phyloP scores from a whole-genome alignment of 2,329 filamentous ascomycete genomes.

The Epichloe amarillans region DNA sequence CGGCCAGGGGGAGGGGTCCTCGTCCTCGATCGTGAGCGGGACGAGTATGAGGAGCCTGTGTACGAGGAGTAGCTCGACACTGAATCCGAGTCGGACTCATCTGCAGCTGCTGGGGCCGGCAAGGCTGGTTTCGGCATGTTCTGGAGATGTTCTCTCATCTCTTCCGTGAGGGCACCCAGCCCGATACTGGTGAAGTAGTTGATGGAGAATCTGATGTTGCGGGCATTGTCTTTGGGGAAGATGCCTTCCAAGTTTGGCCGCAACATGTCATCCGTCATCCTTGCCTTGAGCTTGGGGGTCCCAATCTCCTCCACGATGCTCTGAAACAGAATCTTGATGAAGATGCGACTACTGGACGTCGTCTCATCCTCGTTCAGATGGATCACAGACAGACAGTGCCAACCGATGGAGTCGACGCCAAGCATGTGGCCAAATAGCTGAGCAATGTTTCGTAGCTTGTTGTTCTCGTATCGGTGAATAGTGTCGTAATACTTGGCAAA shows the following conservation, averaged over 20 bases:
- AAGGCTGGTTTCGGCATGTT: conserved; percentile 77
- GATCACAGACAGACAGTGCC: conserved; percentile 76
- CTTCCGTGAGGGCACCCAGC: conserved; percentile 87
- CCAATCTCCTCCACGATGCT: conserved; percentile 80
- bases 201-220: conserved; percentile 91
- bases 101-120: conserved; percentile 48
- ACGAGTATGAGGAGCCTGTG: conserved; percentile 16
- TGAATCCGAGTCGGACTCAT: conserved; percentile 55
- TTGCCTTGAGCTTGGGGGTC: conserved; percentile 62
- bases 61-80: conserved; percentile 71
- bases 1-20: neutral
- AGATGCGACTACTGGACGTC: conserved; percentile 90
- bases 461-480: conserved; percentile 94
- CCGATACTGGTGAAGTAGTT: conserved; percentile 99
- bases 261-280: conserved; percentile 66
- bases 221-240: conserved; percentile 79
- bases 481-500: conserved; percentile 95
- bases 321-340: conserved; percentile 95
- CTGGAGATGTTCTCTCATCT: conserved; percentile 82
- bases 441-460: conserved; percentile 86
- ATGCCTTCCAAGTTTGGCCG: conserved; percentile 69
- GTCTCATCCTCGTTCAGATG: conserved; percentile 95
- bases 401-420: conserved; percentile 75
- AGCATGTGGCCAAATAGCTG: conserved; percentile 90
- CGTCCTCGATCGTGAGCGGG: conserved; percentile 6